Evolutionary conservation across 495 filamentous ascomycete genomes (phyloP).

Genomic region (Penicillium subrubescens): DNA sequence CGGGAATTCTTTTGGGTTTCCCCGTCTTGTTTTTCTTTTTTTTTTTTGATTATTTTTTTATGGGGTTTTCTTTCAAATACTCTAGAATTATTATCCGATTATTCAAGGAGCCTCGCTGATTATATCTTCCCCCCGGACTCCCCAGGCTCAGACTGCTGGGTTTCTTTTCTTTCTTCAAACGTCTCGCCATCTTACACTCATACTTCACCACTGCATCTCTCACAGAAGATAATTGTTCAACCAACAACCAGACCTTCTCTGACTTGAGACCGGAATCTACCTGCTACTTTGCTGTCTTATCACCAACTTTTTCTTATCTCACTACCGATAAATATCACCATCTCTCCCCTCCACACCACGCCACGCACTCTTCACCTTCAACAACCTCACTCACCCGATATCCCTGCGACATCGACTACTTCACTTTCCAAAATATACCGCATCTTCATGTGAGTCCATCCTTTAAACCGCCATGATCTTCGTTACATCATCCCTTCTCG

Average conservation of each 20-base stretch:
- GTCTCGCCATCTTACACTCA: neutral
- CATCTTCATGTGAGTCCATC: conserved; percentile 18
- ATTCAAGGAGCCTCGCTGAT: neutral
- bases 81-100: neutral
- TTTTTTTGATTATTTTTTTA: neutral
- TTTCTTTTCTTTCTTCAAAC: neutral
- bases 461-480: neutral
- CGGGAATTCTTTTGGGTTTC: neutral
- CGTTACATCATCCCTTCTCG: conserved; percentile 16
- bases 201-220: neutral
- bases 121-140: neutral
- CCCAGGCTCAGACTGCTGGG: neutral
- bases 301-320: conserved; percentile 3
- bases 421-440: neutral
- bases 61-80: neutral
- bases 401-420: neutral
- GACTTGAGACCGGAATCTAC: neutral
- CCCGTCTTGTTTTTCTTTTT: neutral
- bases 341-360: neutral
- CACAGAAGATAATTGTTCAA: neutral
- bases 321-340: neutral
- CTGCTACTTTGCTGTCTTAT: neutral
- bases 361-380: neutral
- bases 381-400: neutral
- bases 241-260: neutral